Evolutionary conservation across 2,329 filamentous ascomycete species (phyloP).

Genomic region (Botryotinia narcissicola): DNA sequence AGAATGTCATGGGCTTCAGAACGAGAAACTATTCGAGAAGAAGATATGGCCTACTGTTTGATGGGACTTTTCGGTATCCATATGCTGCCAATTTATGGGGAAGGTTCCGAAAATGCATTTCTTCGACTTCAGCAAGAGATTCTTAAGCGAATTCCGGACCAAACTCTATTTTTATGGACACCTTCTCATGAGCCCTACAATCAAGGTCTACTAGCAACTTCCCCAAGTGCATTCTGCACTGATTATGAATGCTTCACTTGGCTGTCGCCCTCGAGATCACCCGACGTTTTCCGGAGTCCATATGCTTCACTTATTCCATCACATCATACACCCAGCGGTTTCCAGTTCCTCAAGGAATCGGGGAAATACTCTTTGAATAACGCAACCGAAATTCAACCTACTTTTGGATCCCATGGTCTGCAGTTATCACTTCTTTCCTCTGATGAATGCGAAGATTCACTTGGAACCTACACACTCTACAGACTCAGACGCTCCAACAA

Average conservation of each 20-base stretch:
- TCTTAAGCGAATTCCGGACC: not conserved
- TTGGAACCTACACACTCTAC: too few relatives aligned
- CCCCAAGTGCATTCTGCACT: not conserved
- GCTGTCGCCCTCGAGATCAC: fast-evolving
- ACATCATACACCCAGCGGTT: not conserved
- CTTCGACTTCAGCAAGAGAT: not conserved
- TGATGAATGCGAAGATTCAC: too few relatives aligned
- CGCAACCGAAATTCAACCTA: too few relatives aligned
- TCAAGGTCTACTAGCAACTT: not conserved
- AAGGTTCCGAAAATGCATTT: not conserved
- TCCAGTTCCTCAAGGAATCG: not conserved
- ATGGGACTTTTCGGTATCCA: not conserved
- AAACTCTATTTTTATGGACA: not conserved
- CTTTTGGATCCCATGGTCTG: not conserved
- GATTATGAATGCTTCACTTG: not conserved
- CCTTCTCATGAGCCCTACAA: not conserved
- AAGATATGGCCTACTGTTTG: not conserved
- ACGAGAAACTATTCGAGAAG: not conserved
- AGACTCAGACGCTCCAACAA: too few relatives aligned
- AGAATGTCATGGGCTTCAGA: not conserved
- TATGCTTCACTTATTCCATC: not conserved
- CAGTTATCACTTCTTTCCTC: not conserved
- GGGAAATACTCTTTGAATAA: too few relatives aligned
- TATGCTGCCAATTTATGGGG: not conserved
- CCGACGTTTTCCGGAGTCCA: fast-evolving